These are phyloP conservation scores for Aphelidium insulamus DNA, from an alignment of 371 early-diverging fungal genomes.

Conservation along the genomic window DNA sequence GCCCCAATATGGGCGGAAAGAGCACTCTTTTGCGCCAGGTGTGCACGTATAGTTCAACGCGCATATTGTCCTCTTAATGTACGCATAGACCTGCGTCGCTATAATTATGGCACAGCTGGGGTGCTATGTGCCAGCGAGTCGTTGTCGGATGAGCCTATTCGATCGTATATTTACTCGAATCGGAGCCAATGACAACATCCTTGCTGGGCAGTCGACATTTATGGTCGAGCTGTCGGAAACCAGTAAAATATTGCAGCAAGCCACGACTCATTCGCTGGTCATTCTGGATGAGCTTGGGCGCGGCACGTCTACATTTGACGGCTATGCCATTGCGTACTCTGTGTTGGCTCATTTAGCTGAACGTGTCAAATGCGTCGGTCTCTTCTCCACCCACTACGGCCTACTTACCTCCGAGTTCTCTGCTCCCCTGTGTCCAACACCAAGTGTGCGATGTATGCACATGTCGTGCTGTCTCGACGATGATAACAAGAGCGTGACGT, in stretches of 20 bases:
- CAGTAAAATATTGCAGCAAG: constrained; percentile 72
- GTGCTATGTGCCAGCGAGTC: constrained; percentile 76
- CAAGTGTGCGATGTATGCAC: constrained; percentile 18
- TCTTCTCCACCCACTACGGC: constrained; percentile 97
- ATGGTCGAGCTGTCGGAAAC: constrained; percentile 97
- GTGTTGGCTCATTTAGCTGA: constrained; percentile 72
- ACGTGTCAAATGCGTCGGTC: constrained; percentile 62
- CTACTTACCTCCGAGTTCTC: constrained; percentile 61
- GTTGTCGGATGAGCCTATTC: constrained; percentile 59
- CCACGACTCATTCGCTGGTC: constrained; percentile 83
- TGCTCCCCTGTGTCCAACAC: constrained; percentile 11
- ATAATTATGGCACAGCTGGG: constrained; percentile 98
- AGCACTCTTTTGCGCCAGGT: constrained; percentile 85
- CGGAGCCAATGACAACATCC: constrained; percentile 93
- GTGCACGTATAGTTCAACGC: constrained; percentile 1
- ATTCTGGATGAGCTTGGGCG: constrained; percentile 98
- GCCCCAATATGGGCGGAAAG: constrained; percentile 95
- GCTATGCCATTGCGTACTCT: constrained; percentile 87
- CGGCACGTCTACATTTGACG: constrained; percentile 97
- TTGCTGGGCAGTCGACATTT: constrained; percentile 97
- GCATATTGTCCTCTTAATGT: not conserved
- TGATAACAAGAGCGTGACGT: constrained; percentile 67
- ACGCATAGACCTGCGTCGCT: constrained; percentile 61
- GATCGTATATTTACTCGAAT: constrained; percentile 94
- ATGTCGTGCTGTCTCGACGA: constrained; percentile 70